phyloP scores from a whole-genome alignment of 768 basidiomycete species.

The Kwoniella sp. region DNA sequence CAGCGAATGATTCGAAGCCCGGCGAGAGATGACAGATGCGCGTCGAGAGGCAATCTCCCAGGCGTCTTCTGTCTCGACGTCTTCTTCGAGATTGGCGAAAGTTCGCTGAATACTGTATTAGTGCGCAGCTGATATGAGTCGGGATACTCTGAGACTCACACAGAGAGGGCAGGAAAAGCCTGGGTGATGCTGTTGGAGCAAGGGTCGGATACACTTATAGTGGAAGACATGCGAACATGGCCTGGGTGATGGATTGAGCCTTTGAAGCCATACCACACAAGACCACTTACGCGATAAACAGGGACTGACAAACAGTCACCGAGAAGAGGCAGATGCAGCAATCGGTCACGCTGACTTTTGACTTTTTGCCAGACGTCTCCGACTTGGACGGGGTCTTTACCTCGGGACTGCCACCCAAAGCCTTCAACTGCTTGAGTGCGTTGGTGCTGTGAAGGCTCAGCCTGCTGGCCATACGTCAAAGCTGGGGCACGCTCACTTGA shows the following conservation, averaged over 20 bases:
- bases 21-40: constrained; percentile 34
- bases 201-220: constrained; percentile 88
- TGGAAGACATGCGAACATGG: constrained; percentile 83
- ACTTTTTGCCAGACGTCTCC: constrained; percentile 31
- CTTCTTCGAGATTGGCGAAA: constrained; percentile 90
- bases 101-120: constrained; percentile 66
- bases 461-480: neutral
- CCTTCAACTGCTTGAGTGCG: constrained; percentile 70
- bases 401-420: constrained; percentile 47
- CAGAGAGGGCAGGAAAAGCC: constrained; percentile 94
- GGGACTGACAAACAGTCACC: constrained; percentile 87
- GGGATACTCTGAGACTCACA: constrained; percentile 29
- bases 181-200: constrained; percentile 81
- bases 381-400: constrained; percentile 12
- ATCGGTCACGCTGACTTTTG: constrained; percentile 56
- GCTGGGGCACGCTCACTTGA: constrained; percentile 62
- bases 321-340: constrained; percentile 92
- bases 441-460: constrained; percentile 49
- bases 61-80: constrained; percentile 70
- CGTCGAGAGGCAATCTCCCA: constrained; percentile 47
- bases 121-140: neutral
- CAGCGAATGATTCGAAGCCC: constrained; percentile 30
- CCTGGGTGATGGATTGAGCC: constrained; percentile 15
- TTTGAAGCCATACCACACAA: neutral
- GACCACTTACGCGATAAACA: constrained; percentile 71